Conservation (phyloP, 805 yeast species). For the Wickerhamiella sergipiensis region DNA sequence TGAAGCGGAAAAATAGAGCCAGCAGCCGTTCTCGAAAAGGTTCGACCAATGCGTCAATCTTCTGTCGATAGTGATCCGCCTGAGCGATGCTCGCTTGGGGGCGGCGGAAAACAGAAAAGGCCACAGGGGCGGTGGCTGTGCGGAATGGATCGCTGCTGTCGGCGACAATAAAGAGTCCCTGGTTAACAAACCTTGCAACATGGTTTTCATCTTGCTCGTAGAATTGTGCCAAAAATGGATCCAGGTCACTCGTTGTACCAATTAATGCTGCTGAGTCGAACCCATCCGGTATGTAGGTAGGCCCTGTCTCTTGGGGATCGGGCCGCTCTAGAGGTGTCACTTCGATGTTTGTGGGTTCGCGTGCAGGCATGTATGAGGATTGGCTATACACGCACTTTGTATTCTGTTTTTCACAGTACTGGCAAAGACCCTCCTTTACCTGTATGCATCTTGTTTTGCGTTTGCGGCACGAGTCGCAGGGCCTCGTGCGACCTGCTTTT, state of each 20-base stretch:
- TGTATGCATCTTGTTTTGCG: slow-evolving; percentile 8
- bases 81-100: neutral
- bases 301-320: slow-evolving; percentile 6
- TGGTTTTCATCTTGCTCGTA: slow-evolving; percentile 16
- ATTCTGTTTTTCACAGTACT: slow-evolving; percentile 3
- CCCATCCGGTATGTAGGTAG: slow-evolving; percentile 14
- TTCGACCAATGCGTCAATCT: slow-evolving; percentile 6
- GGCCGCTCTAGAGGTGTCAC: slow-evolving; percentile 7
- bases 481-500: slow-evolving; percentile 1
- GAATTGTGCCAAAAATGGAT: slow-evolving; percentile 21
- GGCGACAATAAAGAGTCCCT: slow-evolving; percentile 17
- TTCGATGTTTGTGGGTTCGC: slow-evolving; percentile 6
- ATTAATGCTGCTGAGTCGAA: slow-evolving; percentile 18
- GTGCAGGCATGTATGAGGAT: neutral
- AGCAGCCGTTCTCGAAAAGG: slow-evolving; percentile 20
- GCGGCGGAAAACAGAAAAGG: slow-evolving; percentile 13
- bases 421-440: slow-evolving; percentile 1
- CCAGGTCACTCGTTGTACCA: slow-evolving; percentile 23
- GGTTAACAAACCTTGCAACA: slow-evolving; percentile 19
- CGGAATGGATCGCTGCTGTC: slow-evolving; percentile 6
- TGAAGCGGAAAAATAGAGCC: slow-evolving; percentile 22
- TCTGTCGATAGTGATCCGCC: slow-evolving; percentile 1
- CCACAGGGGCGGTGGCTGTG: slow-evolving; percentile 17
- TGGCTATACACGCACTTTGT: slow-evolving; percentile 5
- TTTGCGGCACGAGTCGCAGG: slow-evolving; percentile 9